A percentile compares a stretch with the other conserved stretches of the same genome.
Evolutionary conservation across 352 stramenopile species (phyloP).

Genomic region (Phytophthora pseudosyringae): DNA sequence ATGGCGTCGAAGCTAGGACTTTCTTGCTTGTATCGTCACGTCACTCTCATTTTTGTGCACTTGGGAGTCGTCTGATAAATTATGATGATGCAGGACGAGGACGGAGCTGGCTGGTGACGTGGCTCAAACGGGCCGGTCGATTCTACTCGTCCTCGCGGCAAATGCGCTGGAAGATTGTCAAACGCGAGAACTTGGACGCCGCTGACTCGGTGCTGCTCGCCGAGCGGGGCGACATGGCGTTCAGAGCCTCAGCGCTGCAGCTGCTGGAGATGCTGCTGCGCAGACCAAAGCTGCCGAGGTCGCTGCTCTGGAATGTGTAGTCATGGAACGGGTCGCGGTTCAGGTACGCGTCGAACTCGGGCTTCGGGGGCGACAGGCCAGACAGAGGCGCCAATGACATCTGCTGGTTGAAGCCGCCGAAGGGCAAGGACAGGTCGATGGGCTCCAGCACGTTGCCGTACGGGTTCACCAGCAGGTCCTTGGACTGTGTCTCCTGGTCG

Average conservation of each 20-base stretch:
- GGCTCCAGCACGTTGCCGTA: conserved; percentile 63
- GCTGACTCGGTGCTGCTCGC: conserved; percentile 41
- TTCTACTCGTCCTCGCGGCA: conserved; percentile 73
- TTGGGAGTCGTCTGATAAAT: conserved; percentile 56
- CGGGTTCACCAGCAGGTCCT: conserved; percentile 73
- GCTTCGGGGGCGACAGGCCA: conserved; percentile 26
- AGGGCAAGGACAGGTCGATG: conserved; percentile 69
- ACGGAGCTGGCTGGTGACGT: conserved; percentile 22
- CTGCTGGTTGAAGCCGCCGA: conserved; percentile 60
- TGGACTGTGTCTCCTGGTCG: conserved; percentile 53
- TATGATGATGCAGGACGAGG: conserved; percentile 39
- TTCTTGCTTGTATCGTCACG: conserved; percentile 35
- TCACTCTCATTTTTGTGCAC: conserved; percentile 36
- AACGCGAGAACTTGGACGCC: conserved; percentile 65
- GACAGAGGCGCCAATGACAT: conserved; percentile 65
- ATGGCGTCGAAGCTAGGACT: conserved; percentile 13
- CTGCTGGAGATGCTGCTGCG: conserved; percentile 34
- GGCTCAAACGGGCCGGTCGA: background rate
- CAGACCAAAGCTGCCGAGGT: conserved; percentile 35
- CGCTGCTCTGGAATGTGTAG: conserved; percentile 47
- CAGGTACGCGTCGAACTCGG: conserved; percentile 47
- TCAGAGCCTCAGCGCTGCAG: conserved; percentile 43
- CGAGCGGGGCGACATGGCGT: conserved; percentile 44
- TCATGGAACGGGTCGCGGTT: conserved; percentile 63
- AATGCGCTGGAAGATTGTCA: conserved; percentile 87